phyloP scores from a whole-genome alignment of 2,329 filamentous ascomycete genomes.

The Grosmannia clavigera region DNA sequence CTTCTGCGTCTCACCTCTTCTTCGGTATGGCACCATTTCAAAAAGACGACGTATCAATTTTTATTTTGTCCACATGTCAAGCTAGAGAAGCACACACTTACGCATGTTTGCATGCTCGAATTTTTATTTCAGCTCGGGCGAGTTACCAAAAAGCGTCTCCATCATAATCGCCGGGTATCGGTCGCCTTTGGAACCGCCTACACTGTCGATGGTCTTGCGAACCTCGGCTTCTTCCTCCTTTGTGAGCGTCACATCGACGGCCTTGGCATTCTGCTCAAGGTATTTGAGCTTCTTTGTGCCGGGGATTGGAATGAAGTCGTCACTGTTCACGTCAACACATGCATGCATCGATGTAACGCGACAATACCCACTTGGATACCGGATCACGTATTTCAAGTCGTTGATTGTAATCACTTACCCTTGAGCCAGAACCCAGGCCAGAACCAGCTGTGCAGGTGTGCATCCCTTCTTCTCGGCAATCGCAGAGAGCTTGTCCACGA shows the following conservation, averaged over 20 bases:
- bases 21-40: no score
- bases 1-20: neutral
- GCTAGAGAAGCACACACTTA: no score
- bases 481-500: constrained; percentile 35
- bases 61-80: no score
- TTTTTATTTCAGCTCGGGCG: neutral
- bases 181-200: constrained; percentile 6
- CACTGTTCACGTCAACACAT: constrained; percentile 6
- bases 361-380: no score
- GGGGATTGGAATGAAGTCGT: constrained; percentile 46
- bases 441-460: constrained; percentile 42
- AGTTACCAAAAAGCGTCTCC: constrained; percentile 1
- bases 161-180: constrained; percentile 5
- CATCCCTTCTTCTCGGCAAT: constrained; percentile 41
- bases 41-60: no score
- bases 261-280: constrained; percentile 30
- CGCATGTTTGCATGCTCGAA: no score
- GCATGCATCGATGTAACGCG: neutral
- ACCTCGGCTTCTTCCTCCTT: constrained; percentile 23
- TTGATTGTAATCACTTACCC: neutral
- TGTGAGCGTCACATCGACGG: constrained; percentile 19
- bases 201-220: constrained; percentile 14
- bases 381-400: no score
- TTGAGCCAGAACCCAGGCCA: constrained; percentile 52
- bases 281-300: constrained; percentile 35